Percentiles rank a stretch among this genome's conserved stretches.
These are phyloP conservation scores for Xylariaceae sp. DNA, from an alignment of 2,329 filamentous ascomycete genomes.

Conservation along the genomic window DNA sequence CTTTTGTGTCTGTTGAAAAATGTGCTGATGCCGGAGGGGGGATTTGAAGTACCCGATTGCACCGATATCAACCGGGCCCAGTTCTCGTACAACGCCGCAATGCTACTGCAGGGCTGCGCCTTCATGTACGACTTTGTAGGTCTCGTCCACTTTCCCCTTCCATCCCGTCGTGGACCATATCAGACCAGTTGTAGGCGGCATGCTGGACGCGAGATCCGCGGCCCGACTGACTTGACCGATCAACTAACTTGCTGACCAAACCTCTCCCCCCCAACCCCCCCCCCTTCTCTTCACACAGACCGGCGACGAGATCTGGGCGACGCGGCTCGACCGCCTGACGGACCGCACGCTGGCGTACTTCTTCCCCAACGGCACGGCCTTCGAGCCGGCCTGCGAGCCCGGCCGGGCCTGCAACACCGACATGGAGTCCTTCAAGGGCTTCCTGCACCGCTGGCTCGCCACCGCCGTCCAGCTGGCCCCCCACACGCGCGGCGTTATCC, in stretches of 20 bases:
- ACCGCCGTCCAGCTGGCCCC: slow-evolving; percentile 56
- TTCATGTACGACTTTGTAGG: slow-evolving; percentile 60
- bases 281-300: too few species aligned
- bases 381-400: slow-evolving; percentile 60
- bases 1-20: too few species aligned
- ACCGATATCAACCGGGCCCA: slow-evolving; percentile 53
- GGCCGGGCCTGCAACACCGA: slow-evolving; percentile 59
- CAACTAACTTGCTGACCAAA: too few species aligned
- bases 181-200: too few species aligned
- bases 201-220: too few species aligned
- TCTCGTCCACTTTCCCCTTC: slow-evolving; percentile 5
- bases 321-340: slow-evolving; percentile 47
- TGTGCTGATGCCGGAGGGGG: too few species aligned
- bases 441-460: slow-evolving; percentile 58
- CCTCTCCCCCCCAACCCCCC: too few species aligned
- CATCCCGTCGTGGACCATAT: too few species aligned
- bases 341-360: slow-evolving; percentile 41
- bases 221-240: too few species aligned
- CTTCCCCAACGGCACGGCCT: slow-evolving; percentile 52
- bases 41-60: slow-evolving; percentile 46
- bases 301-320: slow-evolving; percentile 46
- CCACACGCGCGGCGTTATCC: slow-evolving; percentile 44
- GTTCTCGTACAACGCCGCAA: slow-evolving; percentile 60
- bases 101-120: slow-evolving; percentile 55
- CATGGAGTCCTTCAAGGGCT: slow-evolving; percentile 66